phyloP scores from a whole-genome alignment of 2,329 filamentous ascomycete genomes.

The Hymenoscyphus occultus region DNA sequence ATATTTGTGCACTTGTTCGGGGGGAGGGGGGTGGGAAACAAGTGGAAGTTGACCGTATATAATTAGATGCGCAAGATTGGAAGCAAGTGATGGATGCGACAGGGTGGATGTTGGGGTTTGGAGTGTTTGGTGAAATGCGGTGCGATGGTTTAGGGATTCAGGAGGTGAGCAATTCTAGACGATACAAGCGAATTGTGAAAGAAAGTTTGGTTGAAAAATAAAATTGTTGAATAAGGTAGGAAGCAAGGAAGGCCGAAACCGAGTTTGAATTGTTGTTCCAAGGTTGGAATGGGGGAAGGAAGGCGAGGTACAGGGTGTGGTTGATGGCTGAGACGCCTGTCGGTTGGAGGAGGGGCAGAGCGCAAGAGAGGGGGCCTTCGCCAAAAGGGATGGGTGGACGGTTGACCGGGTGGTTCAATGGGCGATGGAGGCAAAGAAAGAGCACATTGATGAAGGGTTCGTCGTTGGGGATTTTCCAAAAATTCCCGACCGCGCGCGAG shows the following conservation, averaged over 20 bases:
- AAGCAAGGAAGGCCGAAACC: conserved; percentile 17
- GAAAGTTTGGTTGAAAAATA: conserved; percentile 1
- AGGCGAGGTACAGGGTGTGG: conserved; percentile 4
- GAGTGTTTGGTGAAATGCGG: neutral
- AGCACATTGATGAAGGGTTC: neutral
- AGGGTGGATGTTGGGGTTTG: neutral
- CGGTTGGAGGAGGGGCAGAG: conserved; percentile 3
- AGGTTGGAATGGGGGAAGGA: conserved; percentile 5
- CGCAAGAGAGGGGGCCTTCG: neutral
- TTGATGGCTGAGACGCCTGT: conserved; percentile 9
- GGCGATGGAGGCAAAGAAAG: conserved; percentile 2
- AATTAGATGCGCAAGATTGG: conserved; percentile 26
- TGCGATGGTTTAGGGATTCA: neutral
- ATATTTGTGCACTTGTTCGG: conserved; percentile 24
- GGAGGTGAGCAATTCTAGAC: neutral
- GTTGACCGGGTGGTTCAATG: neutral
- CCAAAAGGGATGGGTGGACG: neutral
- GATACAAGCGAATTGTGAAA: neutral
- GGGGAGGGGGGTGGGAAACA: conserved; percentile 18
- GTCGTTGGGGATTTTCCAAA: neutral
- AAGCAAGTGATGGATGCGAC: conserved; percentile 9
- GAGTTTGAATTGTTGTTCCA: neutral
- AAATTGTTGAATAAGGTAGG: conserved; percentile 9
- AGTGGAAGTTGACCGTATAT: conserved; percentile 33
- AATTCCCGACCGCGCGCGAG: neutral